Evolutionary conservation across 768 basidiomycete species (phyloP), one percentile per base, ranked within the genome.

Genomic region (Boletus subparvulus): DNA sequence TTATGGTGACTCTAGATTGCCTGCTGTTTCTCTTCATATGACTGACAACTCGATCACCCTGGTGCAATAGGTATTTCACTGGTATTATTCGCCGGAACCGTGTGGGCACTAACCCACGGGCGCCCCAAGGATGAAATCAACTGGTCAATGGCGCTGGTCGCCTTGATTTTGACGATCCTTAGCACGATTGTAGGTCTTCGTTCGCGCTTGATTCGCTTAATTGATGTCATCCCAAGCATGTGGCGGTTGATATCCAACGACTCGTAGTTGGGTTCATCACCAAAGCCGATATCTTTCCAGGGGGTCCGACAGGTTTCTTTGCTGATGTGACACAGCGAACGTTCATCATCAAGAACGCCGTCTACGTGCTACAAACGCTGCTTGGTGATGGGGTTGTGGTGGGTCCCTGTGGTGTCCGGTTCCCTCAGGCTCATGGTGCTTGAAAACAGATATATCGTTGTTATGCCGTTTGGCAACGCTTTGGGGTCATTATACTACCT

Each of bases 271-370:
- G 70, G 7, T 65, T 74, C n/a, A 49, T 70, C 26, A 42, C 21
- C 35, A 41, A 64, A 46, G 59, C 67, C 10, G 51, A 55, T 26
- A 61, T 26, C 10, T 55, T 55, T 24, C 64, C 66, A 6, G 67
- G 67, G 0, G 72, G 71, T 10, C 67, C 73, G 3, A 10, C 50
- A 9, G 64, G 50, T 4, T 74, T 67, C 54, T 73, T 74, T 56
- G 64, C 63, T 4, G 65, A 70, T 47, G 50, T 56, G 6, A 64
- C 62, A 42, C 62, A 74, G 26, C 56, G 37, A 19, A 69, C 72
- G 1, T 73, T 71, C 48, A 47, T 74, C 24, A 62, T 70, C 54
- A 74, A 74, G 51, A 69, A 51, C 35, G 54, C 43, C 1, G 55
- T 69, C 13, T 73, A 68, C 13, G 41, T 55, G 39, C n/a, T 70